Evolutionary conservation across 345 rosid genomes (phyloP).

Genomic region (Toxicodendron radicans): DNA sequence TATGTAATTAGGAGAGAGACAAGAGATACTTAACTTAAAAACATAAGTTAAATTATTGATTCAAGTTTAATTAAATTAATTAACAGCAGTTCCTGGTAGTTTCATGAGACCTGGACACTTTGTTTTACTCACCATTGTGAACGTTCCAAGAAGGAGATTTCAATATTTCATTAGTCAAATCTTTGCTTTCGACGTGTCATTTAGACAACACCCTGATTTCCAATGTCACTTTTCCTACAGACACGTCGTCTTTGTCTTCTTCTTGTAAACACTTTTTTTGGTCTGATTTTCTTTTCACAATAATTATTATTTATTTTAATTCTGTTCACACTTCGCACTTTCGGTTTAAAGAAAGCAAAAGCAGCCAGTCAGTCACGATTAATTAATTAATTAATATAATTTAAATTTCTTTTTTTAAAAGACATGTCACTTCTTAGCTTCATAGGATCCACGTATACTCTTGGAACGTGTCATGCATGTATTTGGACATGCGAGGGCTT

Average conservation of each 20-base stretch:
- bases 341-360: too few species aligned
- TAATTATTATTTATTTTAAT: too few species aligned
- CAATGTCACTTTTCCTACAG: background rate
- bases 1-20: too few species aligned
- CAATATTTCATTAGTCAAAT: background rate
- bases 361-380: too few species aligned
- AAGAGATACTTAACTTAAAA: background rate
- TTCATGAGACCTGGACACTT: too few species aligned
- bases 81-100: slow-evolving; percentile 19
- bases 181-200: slow-evolving; percentile 16
- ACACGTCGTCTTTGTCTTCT: slow-evolving; percentile 18
- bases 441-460: slow-evolving; percentile 21
- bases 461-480: slow-evolving; percentile 6
- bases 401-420: background rate
- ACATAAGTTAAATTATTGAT: background rate
- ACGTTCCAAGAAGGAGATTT: background rate
- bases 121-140: too few species aligned
- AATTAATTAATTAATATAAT: too few species aligned
- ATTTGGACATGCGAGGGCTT: background rate
- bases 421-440: slow-evolving; percentile 13
- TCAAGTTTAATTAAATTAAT: too few species aligned
- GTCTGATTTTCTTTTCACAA: too few species aligned
- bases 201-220: background rate
- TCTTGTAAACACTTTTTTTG: background rate
- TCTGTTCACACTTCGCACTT: too few species aligned